These are phyloP conservation scores for Trichomonas gallinae DNA, from an alignment of 208 protist genomes.

Conservation along the genomic window DNA sequence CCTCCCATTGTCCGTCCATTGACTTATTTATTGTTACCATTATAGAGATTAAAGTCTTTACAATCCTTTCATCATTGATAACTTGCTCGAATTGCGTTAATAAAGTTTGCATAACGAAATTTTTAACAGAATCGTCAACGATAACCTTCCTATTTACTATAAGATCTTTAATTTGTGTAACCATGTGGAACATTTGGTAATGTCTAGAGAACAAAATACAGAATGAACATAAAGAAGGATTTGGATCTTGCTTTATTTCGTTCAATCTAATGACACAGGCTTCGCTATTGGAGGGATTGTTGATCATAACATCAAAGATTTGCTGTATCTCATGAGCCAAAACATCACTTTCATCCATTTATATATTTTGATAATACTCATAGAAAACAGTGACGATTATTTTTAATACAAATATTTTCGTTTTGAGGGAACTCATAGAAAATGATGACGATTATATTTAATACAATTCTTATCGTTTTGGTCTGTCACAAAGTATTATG, in stretches of 20 bases:
- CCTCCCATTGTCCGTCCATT: background rate
- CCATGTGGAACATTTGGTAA: background rate
- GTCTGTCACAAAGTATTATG: background rate
- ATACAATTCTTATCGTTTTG: background rate
- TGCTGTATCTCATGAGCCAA: background rate
- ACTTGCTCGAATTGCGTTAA: background rate
- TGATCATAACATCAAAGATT: background rate
- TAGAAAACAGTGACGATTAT: background rate
- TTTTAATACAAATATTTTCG: background rate
- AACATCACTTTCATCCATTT: background rate
- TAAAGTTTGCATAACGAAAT: background rate
- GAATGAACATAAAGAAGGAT: background rate
- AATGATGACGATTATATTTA: background rate
- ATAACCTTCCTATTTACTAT: background rate
- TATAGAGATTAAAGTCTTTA: background rate
- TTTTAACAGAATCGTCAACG: background rate
- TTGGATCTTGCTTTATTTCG: background rate
- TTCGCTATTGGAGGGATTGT: background rate
- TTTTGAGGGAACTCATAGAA: background rate
- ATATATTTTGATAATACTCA: background rate
- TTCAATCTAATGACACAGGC: background rate
- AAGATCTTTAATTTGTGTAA: background rate
- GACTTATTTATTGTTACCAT: background rate
- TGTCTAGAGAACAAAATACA: background rate
- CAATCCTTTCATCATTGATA: background rate